Conservation (phyloP, 148 eudicot genomes). For the Rheum nobile region DNA sequence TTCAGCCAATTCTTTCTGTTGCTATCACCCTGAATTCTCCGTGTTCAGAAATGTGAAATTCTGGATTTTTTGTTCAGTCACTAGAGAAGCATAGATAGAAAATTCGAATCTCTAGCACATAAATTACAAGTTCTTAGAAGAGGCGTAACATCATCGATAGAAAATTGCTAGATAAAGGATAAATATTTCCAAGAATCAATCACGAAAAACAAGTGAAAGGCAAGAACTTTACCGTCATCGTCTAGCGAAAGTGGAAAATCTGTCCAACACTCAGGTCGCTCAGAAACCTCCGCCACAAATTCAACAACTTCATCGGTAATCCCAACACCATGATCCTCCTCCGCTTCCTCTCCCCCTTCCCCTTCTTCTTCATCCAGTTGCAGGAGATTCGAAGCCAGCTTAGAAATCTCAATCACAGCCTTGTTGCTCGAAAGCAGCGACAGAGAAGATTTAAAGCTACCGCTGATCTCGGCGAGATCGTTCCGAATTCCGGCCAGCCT, state of each 20-base stretch:
- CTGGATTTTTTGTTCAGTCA: neutral
- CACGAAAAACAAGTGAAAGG: neutral
- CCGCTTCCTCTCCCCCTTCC: constrained; percentile 8
- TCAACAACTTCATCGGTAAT: constrained; percentile 37
- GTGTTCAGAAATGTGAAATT: neutral
- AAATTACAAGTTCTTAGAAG: neutral
- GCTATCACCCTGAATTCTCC: neutral
- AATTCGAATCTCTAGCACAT: neutral
- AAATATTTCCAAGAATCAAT: neutral
- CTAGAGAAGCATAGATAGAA: neutral
- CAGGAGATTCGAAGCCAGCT: constrained; percentile 41
- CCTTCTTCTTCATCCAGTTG: constrained; percentile 20
- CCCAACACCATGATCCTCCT: constrained; percentile 17
- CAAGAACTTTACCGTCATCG: constrained; percentile 21
- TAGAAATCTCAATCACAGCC: constrained; percentile 39
- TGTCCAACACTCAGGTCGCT: constrained; percentile 41
- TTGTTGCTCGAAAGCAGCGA: constrained; percentile 37
- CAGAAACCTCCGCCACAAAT: constrained; percentile 34
- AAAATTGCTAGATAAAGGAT: neutral
- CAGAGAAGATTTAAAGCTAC: constrained; percentile 39
- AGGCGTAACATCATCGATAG: too few species aligned
- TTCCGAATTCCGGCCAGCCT: constrained; percentile 37
- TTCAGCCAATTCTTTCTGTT: neutral
- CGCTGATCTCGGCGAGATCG: constrained; percentile 66
- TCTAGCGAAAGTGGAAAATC: constrained; percentile 43